Percentiles rank a stretch among this genome's conserved stretches.
Conservation (phyloP, 2,329 filamentous ascomycete genomes). For the Diaporthe citrichinensis region DNA sequence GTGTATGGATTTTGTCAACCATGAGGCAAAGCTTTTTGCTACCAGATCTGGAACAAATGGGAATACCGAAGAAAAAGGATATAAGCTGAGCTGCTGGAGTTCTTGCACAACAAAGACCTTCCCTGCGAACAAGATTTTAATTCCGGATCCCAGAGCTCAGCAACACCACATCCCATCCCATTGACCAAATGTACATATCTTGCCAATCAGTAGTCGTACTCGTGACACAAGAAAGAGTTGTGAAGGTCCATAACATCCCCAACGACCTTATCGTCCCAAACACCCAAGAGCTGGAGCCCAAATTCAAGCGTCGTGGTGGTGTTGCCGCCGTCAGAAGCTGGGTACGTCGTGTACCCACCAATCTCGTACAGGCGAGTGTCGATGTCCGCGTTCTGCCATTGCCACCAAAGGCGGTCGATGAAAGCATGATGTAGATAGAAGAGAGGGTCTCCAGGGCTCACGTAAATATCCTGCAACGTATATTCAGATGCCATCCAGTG, state of each 20-base stretch:
- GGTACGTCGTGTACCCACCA: constrained; percentile 13
- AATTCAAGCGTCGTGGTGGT: neutral
- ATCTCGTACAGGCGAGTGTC: constrained; percentile 25
- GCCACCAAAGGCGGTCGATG: constrained; percentile 46
- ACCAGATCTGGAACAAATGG: neutral
- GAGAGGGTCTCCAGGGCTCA: constrained; percentile 47
- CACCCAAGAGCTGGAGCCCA: neutral
- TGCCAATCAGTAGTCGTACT: neutral
- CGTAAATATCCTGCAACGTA: constrained; percentile 40
- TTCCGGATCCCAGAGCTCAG: neutral
- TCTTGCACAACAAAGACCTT: neutral
- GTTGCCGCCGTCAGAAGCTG: constrained; percentile 15
- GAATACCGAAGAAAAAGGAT: neutral
- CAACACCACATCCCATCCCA: neutral
- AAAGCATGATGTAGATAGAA: constrained; percentile 54
- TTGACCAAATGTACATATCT: neutral
- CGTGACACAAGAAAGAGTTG: constrained; percentile 10
- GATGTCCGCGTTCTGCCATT: constrained; percentile 42
- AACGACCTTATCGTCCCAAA: neutral
- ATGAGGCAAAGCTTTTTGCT: neutral
- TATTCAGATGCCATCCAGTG: neutral
- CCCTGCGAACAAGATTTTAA: neutral
- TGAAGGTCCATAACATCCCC: constrained; percentile 14
- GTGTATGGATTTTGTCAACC: neutral
- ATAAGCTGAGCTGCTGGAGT: no score